These are phyloP conservation scores for Lecanicillium sp. DNA, from an alignment of 2,329 filamentous ascomycete species.

Conservation along the genomic window DNA sequence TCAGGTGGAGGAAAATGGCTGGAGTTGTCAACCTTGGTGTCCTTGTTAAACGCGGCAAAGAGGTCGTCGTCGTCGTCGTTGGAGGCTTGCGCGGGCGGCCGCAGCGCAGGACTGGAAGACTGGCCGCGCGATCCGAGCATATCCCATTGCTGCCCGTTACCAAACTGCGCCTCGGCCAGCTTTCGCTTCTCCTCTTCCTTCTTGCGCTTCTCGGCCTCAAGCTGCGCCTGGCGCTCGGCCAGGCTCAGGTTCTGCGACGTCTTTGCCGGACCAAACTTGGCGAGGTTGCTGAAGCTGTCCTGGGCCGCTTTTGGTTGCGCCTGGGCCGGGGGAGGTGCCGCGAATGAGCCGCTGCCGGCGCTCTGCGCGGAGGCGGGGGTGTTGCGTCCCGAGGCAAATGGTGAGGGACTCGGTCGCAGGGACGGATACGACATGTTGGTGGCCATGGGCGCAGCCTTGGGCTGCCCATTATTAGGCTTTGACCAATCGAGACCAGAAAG, in stretches of 20 bases:
- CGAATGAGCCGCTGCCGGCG: conserved; percentile 33
- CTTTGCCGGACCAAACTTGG: conserved; percentile 54
- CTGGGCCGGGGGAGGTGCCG: conserved; percentile 43
- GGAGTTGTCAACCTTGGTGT: conserved; percentile 61
- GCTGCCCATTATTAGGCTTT: conserved; percentile 30
- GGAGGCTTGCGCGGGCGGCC: conserved; percentile 17
- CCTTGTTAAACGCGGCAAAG: conserved; percentile 61
- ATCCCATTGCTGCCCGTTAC: conserved; percentile 71
- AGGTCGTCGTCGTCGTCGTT: conserved; percentile 52
- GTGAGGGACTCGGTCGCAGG: conserved; percentile 51
- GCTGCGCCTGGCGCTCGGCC: conserved; percentile 67
- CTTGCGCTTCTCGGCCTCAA: conserved; percentile 58
- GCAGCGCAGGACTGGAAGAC: conserved; percentile 30
- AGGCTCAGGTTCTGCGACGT: conserved; percentile 66
- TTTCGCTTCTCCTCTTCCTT: conserved; percentile 70
- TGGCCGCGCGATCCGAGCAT: conserved; percentile 53
- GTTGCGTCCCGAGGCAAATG: conserved; percentile 48
- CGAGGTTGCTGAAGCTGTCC: conserved; percentile 74
- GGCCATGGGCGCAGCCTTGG: conserved; percentile 27
- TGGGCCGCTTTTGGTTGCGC: conserved; percentile 27
- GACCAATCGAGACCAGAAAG: conserved; percentile 57
- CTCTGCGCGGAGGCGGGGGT: conserved; percentile 49
- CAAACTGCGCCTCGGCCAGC: conserved; percentile 71
- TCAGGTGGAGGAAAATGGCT: conserved; percentile 56
- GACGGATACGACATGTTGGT: conserved; percentile 42